Evolutionary conservation across 805 yeast genomes (phyloP), one percentile per base, ranked within the genome.

Genomic region (Saccharomycopsis guyanensis): DNA sequence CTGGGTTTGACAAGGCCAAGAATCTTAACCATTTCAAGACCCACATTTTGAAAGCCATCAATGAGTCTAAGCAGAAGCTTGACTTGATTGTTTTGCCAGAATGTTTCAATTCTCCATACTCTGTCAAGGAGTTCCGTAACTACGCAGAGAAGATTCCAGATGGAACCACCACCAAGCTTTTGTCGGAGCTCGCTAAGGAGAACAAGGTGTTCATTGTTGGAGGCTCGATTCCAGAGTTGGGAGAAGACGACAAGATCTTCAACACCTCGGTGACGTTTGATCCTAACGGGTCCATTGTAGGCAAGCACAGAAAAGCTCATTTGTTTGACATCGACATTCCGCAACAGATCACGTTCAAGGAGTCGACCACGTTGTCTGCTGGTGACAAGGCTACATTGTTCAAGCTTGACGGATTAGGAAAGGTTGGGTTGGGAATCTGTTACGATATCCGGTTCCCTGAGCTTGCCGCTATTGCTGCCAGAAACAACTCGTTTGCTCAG

Each of bases 41-140:
- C 8, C 78, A 73, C 55, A 76, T 87, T 39, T 69, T 70, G 19
- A 76, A 73, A 47, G 97, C 97, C 0, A 51, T 81, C 36, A 40
- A 47, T 10, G 60, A 69, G 46, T 78, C 82, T 20, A 71, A 78
- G 15, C 59, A 64, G 20, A 75, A 80, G 5, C 75, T 82, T 5
- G 84, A 89, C 56, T 68, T 91, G 36, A 75, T 93, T 8, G 86
- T 93, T 53, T 68, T 93, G 27, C 98, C 98, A 6, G 97, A 93
- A 66, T 88, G 96, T 66, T 91, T 89, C 75, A 93, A 91, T 62
- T 86, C 96, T 1, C 97, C 97, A 2, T 93, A 93, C 60, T 78
- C 95, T 0, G 95, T 87, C 24, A 76, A 76, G 49, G 82, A 89
- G 52, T 93, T 93, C 64, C 76, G 84, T 4, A 80, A 86, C 49